phyloP scores from a whole-genome alignment of 2,329 filamentous ascomycete species.

The Calonectria crousiana region DNA sequence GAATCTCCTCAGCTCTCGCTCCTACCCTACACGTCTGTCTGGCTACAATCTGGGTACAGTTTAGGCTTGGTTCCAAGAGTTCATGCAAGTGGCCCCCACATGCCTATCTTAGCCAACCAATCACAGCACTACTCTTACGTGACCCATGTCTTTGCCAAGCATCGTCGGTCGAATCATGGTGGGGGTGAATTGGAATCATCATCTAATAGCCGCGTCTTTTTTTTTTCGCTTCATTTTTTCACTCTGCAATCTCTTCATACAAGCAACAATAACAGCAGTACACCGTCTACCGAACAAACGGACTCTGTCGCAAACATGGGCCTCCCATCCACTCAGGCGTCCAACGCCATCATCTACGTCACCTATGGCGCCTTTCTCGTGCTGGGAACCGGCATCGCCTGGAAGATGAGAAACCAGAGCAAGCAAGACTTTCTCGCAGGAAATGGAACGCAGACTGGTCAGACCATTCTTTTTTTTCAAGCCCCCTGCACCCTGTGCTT shows the following conservation, averaged over 20 bases:
- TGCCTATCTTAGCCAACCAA: not conserved
- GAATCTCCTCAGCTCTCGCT: not conserved
- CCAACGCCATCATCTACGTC: conserved; percentile 86
- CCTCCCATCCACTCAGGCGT: conserved; percentile 79
- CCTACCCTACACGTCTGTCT: not conserved
- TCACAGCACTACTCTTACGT: not conserved
- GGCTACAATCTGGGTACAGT: no score
- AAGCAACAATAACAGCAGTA: not conserved
- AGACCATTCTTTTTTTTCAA: conserved; percentile 48
- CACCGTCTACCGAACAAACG: not conserved
- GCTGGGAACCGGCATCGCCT: conserved; percentile 71
- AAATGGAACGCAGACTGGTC: conserved; percentile 88
- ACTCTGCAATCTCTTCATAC: not conserved
- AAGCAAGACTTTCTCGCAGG: conserved; percentile 80
- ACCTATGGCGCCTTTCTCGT: conserved; percentile 81
- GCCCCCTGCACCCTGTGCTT: not conserved
- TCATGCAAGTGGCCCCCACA: not conserved
- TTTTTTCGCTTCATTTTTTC: not conserved
- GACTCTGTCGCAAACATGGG: conserved; percentile 69
- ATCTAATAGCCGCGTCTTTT: not conserved
- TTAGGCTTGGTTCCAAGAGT: not conserved
- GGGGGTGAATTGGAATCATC: not conserved
- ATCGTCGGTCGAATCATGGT: not conserved
- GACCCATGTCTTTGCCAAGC: not conserved
- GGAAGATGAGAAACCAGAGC: conserved; percentile 71